phyloP scores from a whole-genome alignment of 148 eudicot species.

The Rhododendron simsii region DNA sequence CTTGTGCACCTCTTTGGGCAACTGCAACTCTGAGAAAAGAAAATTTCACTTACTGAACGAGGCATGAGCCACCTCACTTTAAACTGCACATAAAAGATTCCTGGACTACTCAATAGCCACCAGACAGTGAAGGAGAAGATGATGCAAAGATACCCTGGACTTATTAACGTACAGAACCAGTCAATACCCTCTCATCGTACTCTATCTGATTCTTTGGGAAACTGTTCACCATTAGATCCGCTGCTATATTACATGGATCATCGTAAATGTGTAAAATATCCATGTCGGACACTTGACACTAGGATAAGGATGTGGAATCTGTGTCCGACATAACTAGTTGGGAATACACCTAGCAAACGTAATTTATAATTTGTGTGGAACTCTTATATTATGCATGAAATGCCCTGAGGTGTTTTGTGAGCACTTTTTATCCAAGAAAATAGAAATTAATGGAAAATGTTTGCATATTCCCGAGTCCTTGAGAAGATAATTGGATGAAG shows the following conservation, averaged over 20 bases:
- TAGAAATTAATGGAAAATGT: too few species aligned
- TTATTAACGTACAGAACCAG: neutral
- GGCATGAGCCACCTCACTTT: neutral
- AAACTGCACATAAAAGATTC: neutral
- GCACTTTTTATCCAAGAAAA: neutral
- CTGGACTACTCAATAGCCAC: neutral
- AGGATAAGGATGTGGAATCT: neutral
- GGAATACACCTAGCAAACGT: neutral
- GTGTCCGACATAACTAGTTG: neutral
- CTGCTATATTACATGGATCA: neutral
- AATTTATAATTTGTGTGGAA: neutral
- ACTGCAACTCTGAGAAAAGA: neutral
- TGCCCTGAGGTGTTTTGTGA: neutral
- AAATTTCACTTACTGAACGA: neutral
- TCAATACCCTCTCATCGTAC: neutral
- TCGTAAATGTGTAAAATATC: neutral
- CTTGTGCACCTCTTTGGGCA: neutral
- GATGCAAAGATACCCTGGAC: neutral
- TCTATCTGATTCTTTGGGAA: neutral
- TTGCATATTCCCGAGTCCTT: too few species aligned
- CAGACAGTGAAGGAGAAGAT: neutral
- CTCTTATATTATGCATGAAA: neutral
- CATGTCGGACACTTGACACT: neutral
- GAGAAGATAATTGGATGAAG: too few species aligned
- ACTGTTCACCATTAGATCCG: neutral